Evolutionary conservation across 2,329 filamentous ascomycete species (phyloP).

Genomic region (Venturia pyrina): DNA sequence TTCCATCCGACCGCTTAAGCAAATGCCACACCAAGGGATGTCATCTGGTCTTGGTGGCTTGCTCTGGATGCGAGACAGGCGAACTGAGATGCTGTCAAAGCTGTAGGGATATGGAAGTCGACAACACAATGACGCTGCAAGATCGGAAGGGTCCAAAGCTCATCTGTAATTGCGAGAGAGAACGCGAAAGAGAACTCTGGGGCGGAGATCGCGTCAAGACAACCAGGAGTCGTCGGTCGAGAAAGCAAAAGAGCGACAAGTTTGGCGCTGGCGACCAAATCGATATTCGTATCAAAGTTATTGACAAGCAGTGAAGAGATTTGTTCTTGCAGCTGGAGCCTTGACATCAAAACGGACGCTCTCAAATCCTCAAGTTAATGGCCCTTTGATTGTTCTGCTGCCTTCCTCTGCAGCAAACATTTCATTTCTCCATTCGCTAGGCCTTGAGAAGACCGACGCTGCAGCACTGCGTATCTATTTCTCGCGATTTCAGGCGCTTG

Average conservation of each 20-base stretch:
- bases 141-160: constrained; percentile 7
- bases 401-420: not conserved
- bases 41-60: constrained; percentile 19
- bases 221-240: not conserved
- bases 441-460: no score
- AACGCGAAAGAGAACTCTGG: constrained; percentile 18
- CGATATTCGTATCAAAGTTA: not conserved
- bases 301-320: not conserved
- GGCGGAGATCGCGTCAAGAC: constrained; percentile 11
- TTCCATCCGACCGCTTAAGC: constrained; percentile 15
- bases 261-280: not conserved
- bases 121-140: not conserved
- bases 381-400: not conserved
- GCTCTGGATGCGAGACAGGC: constrained; percentile 15
- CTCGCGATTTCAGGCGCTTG: no score
- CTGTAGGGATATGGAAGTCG: constrained; percentile 12
- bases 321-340: not conserved
- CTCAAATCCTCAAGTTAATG: not conserved
- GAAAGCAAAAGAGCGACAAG: not conserved
- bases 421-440: no score
- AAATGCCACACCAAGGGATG: constrained; percentile 17
- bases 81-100: constrained; percentile 17
- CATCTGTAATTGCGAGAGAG: constrained; percentile 18
- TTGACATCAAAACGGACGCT: not conserved
- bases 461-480: no score